Evolutionary conservation across 352 stramenopile species (phyloP), one percentile per base, ranked within the genome.

Genomic region (Pythium dissotocum): DNA sequence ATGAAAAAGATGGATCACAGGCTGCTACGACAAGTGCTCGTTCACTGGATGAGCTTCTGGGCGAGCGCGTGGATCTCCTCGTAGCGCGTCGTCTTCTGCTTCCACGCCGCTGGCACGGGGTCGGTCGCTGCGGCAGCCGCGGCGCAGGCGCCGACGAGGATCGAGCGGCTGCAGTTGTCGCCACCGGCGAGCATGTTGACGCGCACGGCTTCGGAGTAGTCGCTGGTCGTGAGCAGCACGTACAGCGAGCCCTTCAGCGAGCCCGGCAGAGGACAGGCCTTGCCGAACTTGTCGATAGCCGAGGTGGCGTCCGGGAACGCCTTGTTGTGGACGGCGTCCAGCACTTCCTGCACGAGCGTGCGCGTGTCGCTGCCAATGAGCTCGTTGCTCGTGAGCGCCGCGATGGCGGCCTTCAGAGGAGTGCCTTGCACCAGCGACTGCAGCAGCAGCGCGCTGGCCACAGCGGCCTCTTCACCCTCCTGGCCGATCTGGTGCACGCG

Each of bases 101-200:
- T 82, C 82, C 82, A 89, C 6, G 75, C 65, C 24, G 60, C 67
- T 26, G 82, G 79, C 42, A 88, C 71, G 2, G 55, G 58, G 26
- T 79, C 57, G 14, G 33, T 38, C 6, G 44, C 44, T 24, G 36
- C 67, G 10, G 76, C 77, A 0, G 81, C 81, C 28, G 83, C 81
- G 8, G 72, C 62, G 42, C 81, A 65, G 38, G 83, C 83, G 33
- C 83, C 83, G 49, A 91, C 77, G 30, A 89, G 68, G 57, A 91
- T 87, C 28, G 81, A 75, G 30, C 83, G 79, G 32, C 83, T 89
- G 71, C 81, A 89, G 73, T 89, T 91, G 78, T 91, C 83, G 30
- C 81, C 81, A 21, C 83, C 83, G 0, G 83, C 79, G 33, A 81
- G 21, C 58, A 90, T 78, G 53, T 91, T 91, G 44, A 73, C 64